Percentiles rank a stretch among this genome's conserved stretches.
Conservation (phyloP, 768 basidiomycete species). For the Dentipellis sp. region DNA sequence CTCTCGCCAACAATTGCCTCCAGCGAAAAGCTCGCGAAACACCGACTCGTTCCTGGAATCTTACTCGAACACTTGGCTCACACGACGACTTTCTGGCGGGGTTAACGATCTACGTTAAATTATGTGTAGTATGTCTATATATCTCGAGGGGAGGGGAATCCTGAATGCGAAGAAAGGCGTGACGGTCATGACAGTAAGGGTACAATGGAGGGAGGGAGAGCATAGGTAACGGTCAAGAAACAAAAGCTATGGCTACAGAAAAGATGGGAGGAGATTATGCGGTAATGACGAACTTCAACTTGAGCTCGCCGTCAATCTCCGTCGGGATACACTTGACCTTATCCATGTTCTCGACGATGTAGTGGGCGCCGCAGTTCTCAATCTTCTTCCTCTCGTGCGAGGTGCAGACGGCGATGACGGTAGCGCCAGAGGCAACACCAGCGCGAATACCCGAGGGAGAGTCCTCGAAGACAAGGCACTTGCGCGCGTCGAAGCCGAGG, state of each 20-base stretch:
- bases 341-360: constrained; percentile 46
- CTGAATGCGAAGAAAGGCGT: neutral
- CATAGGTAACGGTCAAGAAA: neutral
- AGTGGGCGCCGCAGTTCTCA: constrained; percentile 48
- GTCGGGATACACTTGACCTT: constrained; percentile 31
- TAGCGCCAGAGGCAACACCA: constrained; percentile 65
- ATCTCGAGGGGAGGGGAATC: neutral
- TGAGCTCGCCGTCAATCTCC: constrained; percentile 24
- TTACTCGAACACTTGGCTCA: neutral
- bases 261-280: constrained; percentile 1
- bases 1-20: neutral
- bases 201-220: neutral
- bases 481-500: constrained; percentile 43
- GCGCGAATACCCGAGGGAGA: constrained; percentile 57
- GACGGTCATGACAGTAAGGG: neutral
- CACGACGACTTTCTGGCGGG: neutral
- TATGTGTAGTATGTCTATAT: neutral
- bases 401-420: constrained; percentile 69
- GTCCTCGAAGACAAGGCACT: constrained; percentile 73
- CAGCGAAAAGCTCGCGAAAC: neutral
- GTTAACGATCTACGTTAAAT: too few relatives aligned
- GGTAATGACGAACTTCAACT: constrained; percentile 29
- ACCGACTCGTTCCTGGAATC: too few relatives aligned
- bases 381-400: constrained; percentile 51
- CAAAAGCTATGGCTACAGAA: neutral